Conservation (phyloP, 345 rosid species). For the Gossypium arboreum region DNA sequence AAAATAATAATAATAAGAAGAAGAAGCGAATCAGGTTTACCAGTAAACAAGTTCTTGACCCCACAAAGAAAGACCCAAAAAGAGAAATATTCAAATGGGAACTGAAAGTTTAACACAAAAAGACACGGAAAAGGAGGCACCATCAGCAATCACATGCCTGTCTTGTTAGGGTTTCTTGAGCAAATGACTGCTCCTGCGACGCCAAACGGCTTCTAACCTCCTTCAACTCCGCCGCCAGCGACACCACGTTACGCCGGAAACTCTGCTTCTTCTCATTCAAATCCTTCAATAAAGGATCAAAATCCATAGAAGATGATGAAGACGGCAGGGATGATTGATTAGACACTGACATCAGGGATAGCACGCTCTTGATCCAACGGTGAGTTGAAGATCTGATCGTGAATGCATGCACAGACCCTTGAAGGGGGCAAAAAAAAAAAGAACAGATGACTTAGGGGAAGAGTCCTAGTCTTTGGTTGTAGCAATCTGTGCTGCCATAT, state of each 20-base stretch:
- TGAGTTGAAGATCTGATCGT: conserved; percentile 4
- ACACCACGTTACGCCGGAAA: conserved; percentile 77
- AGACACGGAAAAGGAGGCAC: conserved; percentile 3
- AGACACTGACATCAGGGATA: conserved; percentile 35
- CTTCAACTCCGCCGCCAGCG: conserved; percentile 80
- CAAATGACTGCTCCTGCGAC: conserved; percentile 60
- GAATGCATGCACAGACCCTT: neutral
- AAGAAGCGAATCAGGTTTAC: conserved; percentile 1
- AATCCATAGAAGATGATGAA: conserved; percentile 34
- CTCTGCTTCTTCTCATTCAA: conserved; percentile 86
- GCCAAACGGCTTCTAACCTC: conserved; percentile 70
- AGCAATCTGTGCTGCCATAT: conserved; percentile 16
- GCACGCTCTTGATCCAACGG: conserved; percentile 13
- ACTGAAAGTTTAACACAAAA: conserved; percentile 3
- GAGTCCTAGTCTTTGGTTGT: neutral
- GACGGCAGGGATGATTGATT: conserved; percentile 26
- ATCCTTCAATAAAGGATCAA: conserved; percentile 83
- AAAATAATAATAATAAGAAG: neutral
- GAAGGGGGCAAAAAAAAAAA: neutral
- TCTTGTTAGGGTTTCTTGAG: conserved; percentile 63
- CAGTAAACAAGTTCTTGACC: conserved; percentile 17
- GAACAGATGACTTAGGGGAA: neutral
- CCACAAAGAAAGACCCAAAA: conserved; percentile 24
- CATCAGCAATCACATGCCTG: conserved; percentile 44
- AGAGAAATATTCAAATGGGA: conserved; percentile 16